Evolutionary conservation across 1,284 basidiomycete genomes (phyloP).

Genomic region (Trichosporon ovoides): DNA sequence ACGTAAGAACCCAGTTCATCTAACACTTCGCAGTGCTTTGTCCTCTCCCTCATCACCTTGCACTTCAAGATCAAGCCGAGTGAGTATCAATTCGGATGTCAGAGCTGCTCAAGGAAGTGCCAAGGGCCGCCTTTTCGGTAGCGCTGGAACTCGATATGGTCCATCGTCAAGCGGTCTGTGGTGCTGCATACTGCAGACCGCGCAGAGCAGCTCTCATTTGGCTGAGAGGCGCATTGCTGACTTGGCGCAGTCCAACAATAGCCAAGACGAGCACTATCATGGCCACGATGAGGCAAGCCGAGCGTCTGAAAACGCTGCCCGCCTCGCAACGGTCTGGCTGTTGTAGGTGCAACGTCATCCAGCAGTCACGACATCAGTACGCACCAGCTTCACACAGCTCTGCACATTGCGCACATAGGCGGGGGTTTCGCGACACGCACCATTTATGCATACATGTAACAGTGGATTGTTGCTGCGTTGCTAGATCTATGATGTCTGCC

Average conservation of each 20-base stretch:
- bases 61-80: conserved; percentile 99
- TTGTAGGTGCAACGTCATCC: not conserved
- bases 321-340: not conserved
- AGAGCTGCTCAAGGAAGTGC: not conserved
- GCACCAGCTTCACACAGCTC: too few relatives aligned
- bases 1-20: too few relatives aligned
- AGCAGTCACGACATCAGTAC: too few relatives aligned
- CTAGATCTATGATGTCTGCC: too few relatives aligned
- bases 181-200: not conserved
- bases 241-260: conserved; percentile 13
- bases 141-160: too few relatives aligned
- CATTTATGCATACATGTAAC: too few relatives aligned
- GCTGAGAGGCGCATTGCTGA: not conserved
- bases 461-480: too few relatives aligned
- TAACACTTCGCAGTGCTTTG: conserved; percentile 66
- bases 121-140: too few relatives aligned
- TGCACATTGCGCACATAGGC: too few relatives aligned
- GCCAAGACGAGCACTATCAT: not conserved
- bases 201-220: not conserved
- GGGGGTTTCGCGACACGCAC: too few relatives aligned
- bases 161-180: too few relatives aligned
- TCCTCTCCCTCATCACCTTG: conserved; percentile 93
- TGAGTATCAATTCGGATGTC: conserved; percentile 24
- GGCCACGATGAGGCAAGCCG: not conserved
- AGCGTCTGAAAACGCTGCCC: not conserved